Base-by-base conservation (phyloP, 495 filamentous ascomycete species). In the Neurospora sp. region DNA sequence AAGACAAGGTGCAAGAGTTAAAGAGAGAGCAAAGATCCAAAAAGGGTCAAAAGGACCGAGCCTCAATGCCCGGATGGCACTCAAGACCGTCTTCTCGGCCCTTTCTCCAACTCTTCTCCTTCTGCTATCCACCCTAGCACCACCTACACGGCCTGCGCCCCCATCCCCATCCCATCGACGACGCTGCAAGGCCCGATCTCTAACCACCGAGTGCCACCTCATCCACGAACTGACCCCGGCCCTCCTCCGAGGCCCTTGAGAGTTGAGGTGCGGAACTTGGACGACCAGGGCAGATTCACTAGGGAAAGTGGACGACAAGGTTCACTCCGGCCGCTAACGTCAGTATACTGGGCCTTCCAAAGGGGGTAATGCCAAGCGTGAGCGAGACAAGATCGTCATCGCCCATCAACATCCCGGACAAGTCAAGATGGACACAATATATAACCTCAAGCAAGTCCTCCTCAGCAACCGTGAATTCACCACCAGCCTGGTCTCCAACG, bases 371-470 rank as follows among this genome's bases (percentile, higher is more conserved):
- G 54, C 54, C 54, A 66, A 66, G 54, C 28, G 54, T 15, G 54
- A 66, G 31, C 6, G 13, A 66, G 28, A 66, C 54, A 66, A 66
- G 54, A 66, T 66, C 54, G 54, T 34, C 24, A 28, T 28, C 54
- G 13, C 24, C 15, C 28, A 34, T 8, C 54, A 59, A 59, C 21
- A 59, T 59, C 21, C 48, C 21, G 48, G 48, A 13, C 48, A 2
- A 66, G 54, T 19, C 54, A 66, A 66, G 15, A 66, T 34, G 71
- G 43, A 69, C 31, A 34, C 21, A 37, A 70, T 38, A 31, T 72
- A 66, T 66, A 69, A 72, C 21, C 69, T 72, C 73, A 39, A 31
- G 43, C 71, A 72, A 70, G 73, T 62, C 34, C 43, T 72, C 40
- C 21, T 43, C 38, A 69, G 10, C 42, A 36, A 38, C 54, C 54